Evolutionary conservation across 495 filamentous ascomycete genomes (phyloP).

Genomic region (Platismatia glauca): DNA sequence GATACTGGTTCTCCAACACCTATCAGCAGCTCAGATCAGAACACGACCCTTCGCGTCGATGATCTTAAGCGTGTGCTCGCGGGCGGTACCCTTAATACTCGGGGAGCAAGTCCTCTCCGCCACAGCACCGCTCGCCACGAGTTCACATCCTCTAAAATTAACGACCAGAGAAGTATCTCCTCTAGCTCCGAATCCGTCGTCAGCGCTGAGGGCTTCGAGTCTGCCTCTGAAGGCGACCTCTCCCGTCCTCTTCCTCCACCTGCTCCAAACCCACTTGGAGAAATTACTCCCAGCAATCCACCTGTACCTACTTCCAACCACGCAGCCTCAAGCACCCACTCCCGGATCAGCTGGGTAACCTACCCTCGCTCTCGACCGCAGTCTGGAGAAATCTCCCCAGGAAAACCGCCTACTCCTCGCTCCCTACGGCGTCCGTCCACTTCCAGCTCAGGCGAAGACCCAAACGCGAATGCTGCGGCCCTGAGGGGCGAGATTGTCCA

Average conservation of each 20-base stretch:
- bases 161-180: slow-evolving; percentile 16
- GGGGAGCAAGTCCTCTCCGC: slow-evolving; percentile 27
- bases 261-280: slow-evolving; percentile 10
- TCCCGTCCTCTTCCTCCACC: slow-evolving; percentile 16
- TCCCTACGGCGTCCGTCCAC: slow-evolving; percentile 51
- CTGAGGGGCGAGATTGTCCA: slow-evolving; percentile 23
- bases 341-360: slow-evolving; percentile 15
- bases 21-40: slow-evolving; percentile 48
- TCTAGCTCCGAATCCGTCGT: slow-evolving; percentile 49
- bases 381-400: slow-evolving; percentile 13
- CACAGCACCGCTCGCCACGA: slow-evolving; percentile 27
- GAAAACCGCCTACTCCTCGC: slow-evolving; percentile 28
- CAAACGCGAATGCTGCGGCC: slow-evolving; percentile 24
- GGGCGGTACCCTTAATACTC: slow-evolving; percentile 34
- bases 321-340: slow-evolving; percentile 16
- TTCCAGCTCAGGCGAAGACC: slow-evolving; percentile 28
- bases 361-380: slow-evolving; percentile 19
- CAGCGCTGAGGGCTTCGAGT: slow-evolving; percentile 31
- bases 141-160: background rate
- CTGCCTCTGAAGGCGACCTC: slow-evolving; percentile 21
- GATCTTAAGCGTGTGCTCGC: slow-evolving; percentile 71
- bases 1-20: slow-evolving; percentile 42
- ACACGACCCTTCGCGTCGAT: slow-evolving; percentile 71
- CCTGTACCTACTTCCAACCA: slow-evolving; percentile 3
- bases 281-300: slow-evolving; percentile 5